Evolutionary conservation across 192 early-diverging fungal species (phyloP).

Genomic region (Coemansia sp.): DNA sequence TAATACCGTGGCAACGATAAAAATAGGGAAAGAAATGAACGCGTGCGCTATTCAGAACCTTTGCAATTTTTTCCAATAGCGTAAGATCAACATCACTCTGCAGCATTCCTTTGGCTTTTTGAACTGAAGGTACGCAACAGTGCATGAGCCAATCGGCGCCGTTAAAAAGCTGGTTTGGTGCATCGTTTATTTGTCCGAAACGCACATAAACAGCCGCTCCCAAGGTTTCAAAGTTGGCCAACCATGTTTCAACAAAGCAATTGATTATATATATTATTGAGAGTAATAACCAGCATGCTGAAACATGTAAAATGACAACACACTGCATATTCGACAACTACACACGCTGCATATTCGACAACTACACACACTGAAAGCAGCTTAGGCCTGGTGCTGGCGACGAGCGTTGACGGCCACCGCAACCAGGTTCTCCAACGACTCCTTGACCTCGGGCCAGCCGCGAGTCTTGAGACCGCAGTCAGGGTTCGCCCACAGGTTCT

Average conservation of each 20-base stretch:
- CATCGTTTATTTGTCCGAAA: not conserved
- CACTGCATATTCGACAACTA: not conserved
- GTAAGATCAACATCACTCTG: not conserved
- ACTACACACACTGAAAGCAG: not conserved
- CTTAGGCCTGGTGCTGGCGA: slow-evolving; percentile 19
- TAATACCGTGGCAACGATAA: not conserved
- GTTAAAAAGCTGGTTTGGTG: not conserved
- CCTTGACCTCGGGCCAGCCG: slow-evolving; percentile 90
- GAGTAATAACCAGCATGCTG: not conserved
- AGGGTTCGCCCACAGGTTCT: slow-evolving; percentile 93
- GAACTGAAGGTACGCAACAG: not conserved
- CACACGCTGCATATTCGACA: not conserved
- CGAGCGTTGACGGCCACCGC: slow-evolving; percentile 72
- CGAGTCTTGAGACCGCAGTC: slow-evolving; percentile 98
- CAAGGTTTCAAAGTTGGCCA: not conserved
- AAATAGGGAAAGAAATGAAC: slow-evolving; percentile 6
- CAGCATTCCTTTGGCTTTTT: not conserved
- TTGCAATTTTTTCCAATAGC: too few relatives aligned
- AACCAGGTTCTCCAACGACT: slow-evolving; percentile 83
- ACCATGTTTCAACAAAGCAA: not conserved
- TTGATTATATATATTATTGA: too few relatives aligned
- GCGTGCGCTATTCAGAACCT: not conserved
- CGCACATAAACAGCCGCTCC: not conserved
- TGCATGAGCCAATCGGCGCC: not conserved
- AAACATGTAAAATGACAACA: not conserved